Evolutionary conservation across 2,329 filamentous ascomycete genomes (phyloP).

Genomic region (Myriosclerotinia curreyana): DNA sequence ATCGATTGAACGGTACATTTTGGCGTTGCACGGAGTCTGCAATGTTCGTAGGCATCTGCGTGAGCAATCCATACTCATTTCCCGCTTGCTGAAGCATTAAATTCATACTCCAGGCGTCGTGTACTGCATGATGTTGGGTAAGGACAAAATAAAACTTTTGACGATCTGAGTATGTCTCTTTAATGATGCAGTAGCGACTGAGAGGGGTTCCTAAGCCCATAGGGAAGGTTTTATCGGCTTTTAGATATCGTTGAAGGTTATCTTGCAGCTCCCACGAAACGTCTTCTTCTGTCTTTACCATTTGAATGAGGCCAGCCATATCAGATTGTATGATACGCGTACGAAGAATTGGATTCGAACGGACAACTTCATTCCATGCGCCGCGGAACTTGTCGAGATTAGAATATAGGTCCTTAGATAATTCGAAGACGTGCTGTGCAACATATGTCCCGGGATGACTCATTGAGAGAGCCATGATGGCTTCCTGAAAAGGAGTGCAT

Average conservation of each 20-base stretch:
- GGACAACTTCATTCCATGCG: constrained; percentile 25
- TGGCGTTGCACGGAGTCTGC: constrained; percentile 32
- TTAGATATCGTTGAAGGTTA: constrained; percentile 27
- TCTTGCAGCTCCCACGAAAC: constrained; percentile 22
- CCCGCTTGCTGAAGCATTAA: constrained; percentile 38
- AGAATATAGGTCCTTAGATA: constrained; percentile 25
- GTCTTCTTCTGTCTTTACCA: constrained; percentile 24
- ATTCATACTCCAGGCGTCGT: constrained; percentile 54
- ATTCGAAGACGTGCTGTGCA: constrained; percentile 31
- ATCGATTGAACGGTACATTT: constrained; percentile 39
- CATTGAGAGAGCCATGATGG: constrained; percentile 40
- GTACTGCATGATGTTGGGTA: constrained; percentile 55
- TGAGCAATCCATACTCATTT: constrained; percentile 22
- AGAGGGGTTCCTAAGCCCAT: constrained; percentile 8
- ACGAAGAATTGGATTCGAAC: constrained; percentile 20
- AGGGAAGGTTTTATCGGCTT: constrained; percentile 1
- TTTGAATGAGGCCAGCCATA: constrained; percentile 29
- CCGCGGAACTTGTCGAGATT: constrained; percentile 27
- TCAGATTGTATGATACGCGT: constrained; percentile 35
- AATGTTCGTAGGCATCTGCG: constrained; percentile 28
- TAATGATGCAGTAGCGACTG: constrained; percentile 8
- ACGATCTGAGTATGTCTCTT: constrained; percentile 25
- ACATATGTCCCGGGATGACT: constrained; percentile 40
- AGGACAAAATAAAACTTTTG: constrained; percentile 45
- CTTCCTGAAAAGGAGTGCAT: constrained; percentile 42